phyloP scores from a whole-genome alignment of 371 early-diverging fungal species.

The Syncephalastrum monosporum region DNA sequence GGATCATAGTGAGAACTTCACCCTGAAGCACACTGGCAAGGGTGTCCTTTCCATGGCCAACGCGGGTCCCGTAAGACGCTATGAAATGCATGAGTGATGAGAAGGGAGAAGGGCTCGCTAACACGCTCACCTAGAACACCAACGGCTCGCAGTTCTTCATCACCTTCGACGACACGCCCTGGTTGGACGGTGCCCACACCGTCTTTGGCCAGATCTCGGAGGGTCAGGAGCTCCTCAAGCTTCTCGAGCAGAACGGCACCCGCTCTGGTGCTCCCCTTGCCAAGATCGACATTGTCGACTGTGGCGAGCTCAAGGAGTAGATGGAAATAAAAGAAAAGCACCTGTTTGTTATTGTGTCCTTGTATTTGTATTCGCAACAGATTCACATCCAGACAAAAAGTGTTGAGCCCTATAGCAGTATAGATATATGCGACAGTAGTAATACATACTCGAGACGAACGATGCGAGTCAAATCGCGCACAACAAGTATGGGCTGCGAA shows the following conservation, averaged over 20 bases:
- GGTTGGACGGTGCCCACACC: conserved; percentile 94
- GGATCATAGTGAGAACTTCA: conserved; percentile 89
- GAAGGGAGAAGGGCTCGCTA: too few species aligned
- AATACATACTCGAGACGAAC: conserved; percentile 16
- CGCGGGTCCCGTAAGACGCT: conserved; percentile 67
- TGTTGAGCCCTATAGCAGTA: too few species aligned
- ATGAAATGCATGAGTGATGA: too few species aligned
- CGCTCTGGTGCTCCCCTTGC: conserved; percentile 63
- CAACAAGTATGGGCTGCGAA: too few species aligned
- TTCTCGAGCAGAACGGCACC: conserved; percentile 76
- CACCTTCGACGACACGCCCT: conserved; percentile 63
- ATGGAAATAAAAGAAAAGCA: conserved; percentile 9
- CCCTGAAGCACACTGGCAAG: conserved; percentile 77
- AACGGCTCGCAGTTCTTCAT: conserved; percentile 99
- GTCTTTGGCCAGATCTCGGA: conserved; percentile 83
- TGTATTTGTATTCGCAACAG: conserved; percentile 6
- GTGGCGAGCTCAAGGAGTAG: conserved; percentile 73
- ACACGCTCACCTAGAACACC: conserved; percentile 54
- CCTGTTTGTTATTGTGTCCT: conserved; percentile 5
- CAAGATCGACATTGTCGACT: conserved; percentile 73
- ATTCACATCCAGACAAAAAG: neutral
- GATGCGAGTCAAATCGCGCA: too few species aligned
- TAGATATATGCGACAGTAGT: too few species aligned
- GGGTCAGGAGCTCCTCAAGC: conserved; percentile 80
- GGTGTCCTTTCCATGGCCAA: conserved; percentile 98